Evolutionary conservation across 1,284 basidiomycete species (phyloP), one percentile per base, ranked within the genome.

Genomic region (Cryptococcus jaspeensis): DNA sequence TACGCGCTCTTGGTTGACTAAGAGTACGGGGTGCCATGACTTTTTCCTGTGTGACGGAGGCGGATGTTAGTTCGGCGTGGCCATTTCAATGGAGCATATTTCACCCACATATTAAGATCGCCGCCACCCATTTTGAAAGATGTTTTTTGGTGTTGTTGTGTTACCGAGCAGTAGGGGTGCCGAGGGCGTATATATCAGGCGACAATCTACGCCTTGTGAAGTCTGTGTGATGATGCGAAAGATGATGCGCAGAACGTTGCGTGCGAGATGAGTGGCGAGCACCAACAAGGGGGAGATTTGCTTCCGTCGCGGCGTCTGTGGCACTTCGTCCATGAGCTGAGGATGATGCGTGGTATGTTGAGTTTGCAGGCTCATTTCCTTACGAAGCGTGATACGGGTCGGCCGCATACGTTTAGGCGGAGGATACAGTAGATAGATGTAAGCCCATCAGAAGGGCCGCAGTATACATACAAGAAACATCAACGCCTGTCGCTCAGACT

Each of bases 1-100:
- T 70, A 99, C 95, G 83, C 88, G 86, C 86, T 97, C 92, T 87
- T 98, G 94, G 81, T 97, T 96, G 77, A 91, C 92, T 80, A 95
- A 80, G 80, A 97, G 90, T 83, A 95, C 89, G 83, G 92, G 92
- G 78, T 97, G 93, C 93, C 94, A 97, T 65, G 91, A 92, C 84
- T 95, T 94, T 79, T 96, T 97, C 92, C 94, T 94, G 72, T 92
- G 92, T 78, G 92, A 82, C 8, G 12, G 40, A 5, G 40, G 6
- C 40, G 51, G 39, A 22, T 36, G 44, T 48, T 15, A 36, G 76
- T 93, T 22, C 45, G 5, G 90, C 61, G 28, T 32, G 28, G 9
- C 4, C 4, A 4, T 9, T 32, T 32, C 9, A 9, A 32, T 32
- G 28, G 28, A 5, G 28, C 28, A 32, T 9, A 32, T 32, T 9